Evolutionary conservation across 768 basidiomycete genomes (phyloP).

Genomic region (Tulasnella sp.): DNA sequence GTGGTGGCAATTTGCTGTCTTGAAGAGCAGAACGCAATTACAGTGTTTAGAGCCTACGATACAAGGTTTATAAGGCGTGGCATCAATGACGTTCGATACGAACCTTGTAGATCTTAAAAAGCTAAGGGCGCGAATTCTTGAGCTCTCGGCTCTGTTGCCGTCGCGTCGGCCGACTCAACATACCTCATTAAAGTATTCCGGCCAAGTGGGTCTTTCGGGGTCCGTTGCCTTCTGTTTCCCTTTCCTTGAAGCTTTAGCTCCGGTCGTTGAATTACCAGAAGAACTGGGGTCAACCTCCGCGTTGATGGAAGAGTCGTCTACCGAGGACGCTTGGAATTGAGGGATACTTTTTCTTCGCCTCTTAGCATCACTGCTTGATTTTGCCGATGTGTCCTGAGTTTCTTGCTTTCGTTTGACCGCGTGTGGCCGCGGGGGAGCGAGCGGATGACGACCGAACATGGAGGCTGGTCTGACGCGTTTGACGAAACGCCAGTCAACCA

Average conservation of each 20-base stretch:
- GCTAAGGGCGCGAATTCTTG: slow-evolving; percentile 33
- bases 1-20: slow-evolving; percentile 74
- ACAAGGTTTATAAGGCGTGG: not conserved
- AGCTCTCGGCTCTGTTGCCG: no score
- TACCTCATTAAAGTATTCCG: slow-evolving; percentile 54
- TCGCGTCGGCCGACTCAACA: slow-evolving; percentile 14
- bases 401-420: not conserved
- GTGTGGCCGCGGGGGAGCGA: not conserved
- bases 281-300: not conserved
- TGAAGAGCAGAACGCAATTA: slow-evolving; percentile 78
- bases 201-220: slow-evolving; percentile 39
- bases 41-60: slow-evolving; percentile 75
- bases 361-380: not conserved
- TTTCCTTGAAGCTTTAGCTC: slow-evolving; percentile 19
- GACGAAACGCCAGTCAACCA: not conserved
- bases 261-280: not conserved
- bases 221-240: slow-evolving; percentile 18
- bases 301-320: not conserved
- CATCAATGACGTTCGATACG: not conserved
- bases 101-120: slow-evolving; percentile 53
- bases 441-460: not conserved
- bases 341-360: not conserved
- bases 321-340: not conserved
- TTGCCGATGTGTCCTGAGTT: not conserved
- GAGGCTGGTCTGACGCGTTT: not conserved